phyloP scores from a whole-genome alignment of 192 early-diverging fungal genomes.

The Gamsiella multidivaricata region DNA sequence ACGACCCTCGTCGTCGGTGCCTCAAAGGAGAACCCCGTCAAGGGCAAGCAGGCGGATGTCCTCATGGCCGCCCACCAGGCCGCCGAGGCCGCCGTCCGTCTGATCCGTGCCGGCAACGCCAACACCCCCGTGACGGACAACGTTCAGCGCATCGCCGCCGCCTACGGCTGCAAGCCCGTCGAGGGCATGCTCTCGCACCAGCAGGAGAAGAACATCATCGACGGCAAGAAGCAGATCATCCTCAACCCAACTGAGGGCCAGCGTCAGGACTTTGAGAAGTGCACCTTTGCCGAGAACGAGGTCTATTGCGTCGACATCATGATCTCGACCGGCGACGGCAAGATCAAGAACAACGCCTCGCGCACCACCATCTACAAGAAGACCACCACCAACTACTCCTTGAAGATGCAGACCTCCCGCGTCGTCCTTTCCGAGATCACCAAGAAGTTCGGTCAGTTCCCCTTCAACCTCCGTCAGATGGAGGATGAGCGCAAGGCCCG shows the following conservation, averaged over 20 bases:
- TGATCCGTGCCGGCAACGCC: constrained; percentile 84
- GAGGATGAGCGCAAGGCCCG: constrained; percentile 93
- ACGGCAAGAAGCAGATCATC: constrained; percentile 95
- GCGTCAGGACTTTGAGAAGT: constrained; percentile 75
- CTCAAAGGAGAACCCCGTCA: constrained; percentile 78
- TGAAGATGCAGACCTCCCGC: constrained; percentile 91
- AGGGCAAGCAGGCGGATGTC: constrained; percentile 87
- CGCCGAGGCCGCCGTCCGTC: constrained; percentile 84
- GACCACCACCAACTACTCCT: constrained; percentile 78
- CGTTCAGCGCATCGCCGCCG: constrained; percentile 81
- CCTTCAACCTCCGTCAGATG: constrained; percentile 87
- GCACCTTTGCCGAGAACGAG: constrained; percentile 84
- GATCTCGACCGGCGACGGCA: constrained; percentile 90
- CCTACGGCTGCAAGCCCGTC: constrained; percentile 89
- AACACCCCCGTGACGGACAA: constrained; percentile 79
- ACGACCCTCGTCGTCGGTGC: constrained; percentile 90
- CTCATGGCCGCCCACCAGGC: constrained; percentile 88
- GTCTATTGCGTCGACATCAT: constrained; percentile 94
- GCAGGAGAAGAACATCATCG: constrained; percentile 86
- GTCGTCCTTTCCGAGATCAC: constrained; percentile 78
- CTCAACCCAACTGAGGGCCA: constrained; percentile 85
- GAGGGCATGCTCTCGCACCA: constrained; percentile 94
- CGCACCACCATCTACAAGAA: constrained; percentile 96
- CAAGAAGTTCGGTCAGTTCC: constrained; percentile 85
- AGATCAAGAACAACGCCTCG: constrained; percentile 69